Percentiles rank a stretch among this genome's conserved stretches.
Conservation (phyloP, 2,329 filamentous ascomycete species). For the Phaeosphaeria sp. region DNA sequence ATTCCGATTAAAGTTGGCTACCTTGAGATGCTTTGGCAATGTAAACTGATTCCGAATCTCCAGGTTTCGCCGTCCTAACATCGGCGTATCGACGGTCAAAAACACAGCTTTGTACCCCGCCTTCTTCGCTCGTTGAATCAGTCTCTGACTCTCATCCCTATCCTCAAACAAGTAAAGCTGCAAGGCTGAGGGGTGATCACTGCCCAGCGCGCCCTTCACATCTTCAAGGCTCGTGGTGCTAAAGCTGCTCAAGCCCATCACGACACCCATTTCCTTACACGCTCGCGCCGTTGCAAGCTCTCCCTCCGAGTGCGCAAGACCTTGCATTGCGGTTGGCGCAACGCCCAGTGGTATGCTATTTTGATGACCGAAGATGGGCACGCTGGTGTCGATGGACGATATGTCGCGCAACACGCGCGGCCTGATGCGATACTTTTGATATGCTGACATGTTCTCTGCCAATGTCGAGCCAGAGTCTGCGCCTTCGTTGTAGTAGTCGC, state of each 20-base stretch:
- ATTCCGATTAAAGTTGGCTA: slow-evolving; percentile 27
- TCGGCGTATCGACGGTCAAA: slow-evolving; percentile 34
- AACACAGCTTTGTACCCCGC: slow-evolving; percentile 34
- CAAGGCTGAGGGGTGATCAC: slow-evolving; percentile 40
- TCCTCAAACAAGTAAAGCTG: slow-evolving; percentile 54
- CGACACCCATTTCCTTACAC: slow-evolving; percentile 47
- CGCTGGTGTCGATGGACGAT: slow-evolving; percentile 45
- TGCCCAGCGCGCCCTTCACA: slow-evolving; percentile 55
- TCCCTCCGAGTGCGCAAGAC: slow-evolving; percentile 53
- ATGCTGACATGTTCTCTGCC: slow-evolving; percentile 35
- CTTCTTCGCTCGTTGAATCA: slow-evolving; percentile 33
- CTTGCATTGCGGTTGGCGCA: slow-evolving; percentile 52
- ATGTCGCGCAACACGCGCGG: slow-evolving; percentile 51
- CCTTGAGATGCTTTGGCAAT: slow-evolving; percentile 27
- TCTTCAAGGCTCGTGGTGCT: slow-evolving; percentile 52
- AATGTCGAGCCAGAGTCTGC: slow-evolving; percentile 31
- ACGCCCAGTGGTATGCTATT: slow-evolving; percentile 51
- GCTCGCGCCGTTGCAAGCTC: slow-evolving; percentile 52
- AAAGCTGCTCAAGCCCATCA: slow-evolving; percentile 48
- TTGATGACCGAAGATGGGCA: slow-evolving; percentile 22
- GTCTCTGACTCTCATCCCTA: slow-evolving; percentile 19
- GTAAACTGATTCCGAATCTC: slow-evolving; percentile 38
- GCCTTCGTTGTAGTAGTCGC: slow-evolving; percentile 39
- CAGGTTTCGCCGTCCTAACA: slow-evolving; percentile 27
- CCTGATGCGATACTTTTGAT: slow-evolving; percentile 40